These are phyloP conservation scores for Begonia peltatifolia DNA, from an alignment of 306 rosid species.

Conservation along the genomic window DNA sequence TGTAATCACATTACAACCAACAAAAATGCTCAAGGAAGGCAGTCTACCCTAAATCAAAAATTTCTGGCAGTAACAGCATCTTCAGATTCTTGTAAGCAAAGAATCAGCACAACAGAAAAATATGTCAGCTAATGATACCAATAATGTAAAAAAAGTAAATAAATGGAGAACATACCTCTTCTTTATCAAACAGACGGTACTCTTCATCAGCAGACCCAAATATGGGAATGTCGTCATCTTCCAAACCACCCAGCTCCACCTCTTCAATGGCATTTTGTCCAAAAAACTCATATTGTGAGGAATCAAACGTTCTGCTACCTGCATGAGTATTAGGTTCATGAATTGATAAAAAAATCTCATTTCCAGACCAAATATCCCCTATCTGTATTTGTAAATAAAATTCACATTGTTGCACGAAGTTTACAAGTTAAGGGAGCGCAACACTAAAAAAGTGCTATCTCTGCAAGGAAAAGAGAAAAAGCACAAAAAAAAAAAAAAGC, in stretches of 20 bases:
- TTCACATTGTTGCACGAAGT: neutral
- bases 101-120: too few species aligned
- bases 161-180: constrained; percentile 22
- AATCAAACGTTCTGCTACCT: constrained; percentile 54
- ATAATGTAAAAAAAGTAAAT: neutral
- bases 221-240: constrained; percentile 26
- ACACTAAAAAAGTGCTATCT: neutral
- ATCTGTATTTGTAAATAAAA: neutral
- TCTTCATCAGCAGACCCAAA: constrained; percentile 38
- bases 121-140: too few species aligned
- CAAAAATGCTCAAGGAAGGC: too few species aligned
- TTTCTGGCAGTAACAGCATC: too few species aligned
- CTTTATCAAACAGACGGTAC: constrained; percentile 57
- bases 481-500: neutral
- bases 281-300: constrained; percentile 83
- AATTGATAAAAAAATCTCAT: neutral
- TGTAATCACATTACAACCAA: too few species aligned
- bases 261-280: constrained; percentile 64
- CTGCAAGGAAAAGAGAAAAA: neutral
- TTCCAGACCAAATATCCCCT: neutral
- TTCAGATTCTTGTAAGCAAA: too few species aligned
- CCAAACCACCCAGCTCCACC: constrained; percentile 83
- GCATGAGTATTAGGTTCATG: constrained; percentile 11
- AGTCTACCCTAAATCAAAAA: too few species aligned
- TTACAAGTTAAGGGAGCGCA: neutral